Conservation (phyloP, 345 rosid genomes). For the Raphanus sativus region DNA sequence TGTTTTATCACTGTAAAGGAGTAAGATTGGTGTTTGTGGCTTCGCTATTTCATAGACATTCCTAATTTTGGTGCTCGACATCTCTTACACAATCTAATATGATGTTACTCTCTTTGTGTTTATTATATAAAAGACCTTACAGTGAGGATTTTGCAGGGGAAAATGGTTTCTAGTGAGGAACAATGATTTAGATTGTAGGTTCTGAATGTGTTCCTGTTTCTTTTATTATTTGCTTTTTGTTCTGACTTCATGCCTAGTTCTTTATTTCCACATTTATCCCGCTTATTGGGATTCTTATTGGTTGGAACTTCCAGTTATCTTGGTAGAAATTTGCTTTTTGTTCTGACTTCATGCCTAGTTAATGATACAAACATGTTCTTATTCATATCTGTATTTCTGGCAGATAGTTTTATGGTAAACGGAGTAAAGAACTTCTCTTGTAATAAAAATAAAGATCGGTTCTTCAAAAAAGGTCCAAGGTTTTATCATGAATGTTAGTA, state of each 20-base stretch:
- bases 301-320: too few species aligned
- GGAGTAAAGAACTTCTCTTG: background rate
- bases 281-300: too few species aligned
- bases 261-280: too few species aligned
- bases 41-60: background rate
- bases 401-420: background rate
- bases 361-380: background rate
- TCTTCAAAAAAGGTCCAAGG: background rate
- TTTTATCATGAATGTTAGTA: background rate
- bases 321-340: background rate
- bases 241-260: background rate
- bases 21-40: background rate
- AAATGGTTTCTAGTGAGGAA: background rate
- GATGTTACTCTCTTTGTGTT: slow-evolving; percentile 22
- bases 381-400: background rate
- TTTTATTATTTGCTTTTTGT: background rate
- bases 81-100: slow-evolving; percentile 23
- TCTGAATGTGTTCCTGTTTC: background rate
- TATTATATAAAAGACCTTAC: slow-evolving; percentile 32
- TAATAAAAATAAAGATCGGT: background rate
- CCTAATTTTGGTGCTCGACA: background rate
- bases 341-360: background rate
- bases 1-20: too few species aligned
- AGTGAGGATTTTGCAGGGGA: slow-evolving; percentile 22
- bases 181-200: background rate